These are phyloP conservation scores for Bocquillonia castaneifolia DNA, from an alignment of 441 rosid genomes.

Conservation along the genomic window DNA sequence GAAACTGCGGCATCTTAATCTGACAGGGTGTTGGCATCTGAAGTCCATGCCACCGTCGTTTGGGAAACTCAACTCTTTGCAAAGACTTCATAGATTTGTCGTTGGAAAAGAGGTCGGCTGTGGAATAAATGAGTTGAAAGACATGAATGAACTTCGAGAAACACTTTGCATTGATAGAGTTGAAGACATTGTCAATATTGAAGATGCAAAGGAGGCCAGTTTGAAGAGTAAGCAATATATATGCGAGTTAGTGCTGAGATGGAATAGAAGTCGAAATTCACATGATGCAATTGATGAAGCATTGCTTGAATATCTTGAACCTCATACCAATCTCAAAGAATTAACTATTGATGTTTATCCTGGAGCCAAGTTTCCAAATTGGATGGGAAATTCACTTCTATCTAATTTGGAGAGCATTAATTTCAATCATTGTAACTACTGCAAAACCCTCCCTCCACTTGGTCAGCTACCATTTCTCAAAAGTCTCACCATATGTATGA, in stretches of 20 bases:
- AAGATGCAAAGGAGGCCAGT: constrained; percentile 27
- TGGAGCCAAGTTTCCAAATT: constrained; percentile 24
- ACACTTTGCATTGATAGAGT: constrained; percentile 24
- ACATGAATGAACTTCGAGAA: constrained; percentile 29
- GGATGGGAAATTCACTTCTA: constrained; percentile 23
- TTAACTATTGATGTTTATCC: constrained; percentile 23
- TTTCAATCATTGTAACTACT: constrained; percentile 25
- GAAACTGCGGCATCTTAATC: constrained; percentile 24
- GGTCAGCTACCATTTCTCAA: constrained; percentile 33
- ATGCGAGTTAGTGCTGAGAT: constrained; percentile 22
- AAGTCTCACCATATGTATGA: constrained; percentile 24
- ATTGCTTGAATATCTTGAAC: constrained; percentile 20
- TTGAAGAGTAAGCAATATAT: constrained; percentile 27
- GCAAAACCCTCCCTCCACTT: constrained; percentile 29
- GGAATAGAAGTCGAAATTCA: constrained; percentile 26
- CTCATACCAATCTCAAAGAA: constrained; percentile 21
- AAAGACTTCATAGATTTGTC: constrained; percentile 25
- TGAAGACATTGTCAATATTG: constrained; percentile 19
- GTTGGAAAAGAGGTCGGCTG: constrained; percentile 22
- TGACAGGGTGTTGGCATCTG: constrained; percentile 21
- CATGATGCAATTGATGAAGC: constrained; percentile 7
- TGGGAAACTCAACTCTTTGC: constrained; percentile 24
- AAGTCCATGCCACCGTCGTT: constrained; percentile 26
- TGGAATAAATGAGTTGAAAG: constrained; percentile 28
- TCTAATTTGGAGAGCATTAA: constrained; percentile 19